A percentile compares a stretch with the other conserved stretches of the same genome.
phyloP scores from a whole-genome alignment of 306 rosid genomes.

The Comarum palustre region DNA sequence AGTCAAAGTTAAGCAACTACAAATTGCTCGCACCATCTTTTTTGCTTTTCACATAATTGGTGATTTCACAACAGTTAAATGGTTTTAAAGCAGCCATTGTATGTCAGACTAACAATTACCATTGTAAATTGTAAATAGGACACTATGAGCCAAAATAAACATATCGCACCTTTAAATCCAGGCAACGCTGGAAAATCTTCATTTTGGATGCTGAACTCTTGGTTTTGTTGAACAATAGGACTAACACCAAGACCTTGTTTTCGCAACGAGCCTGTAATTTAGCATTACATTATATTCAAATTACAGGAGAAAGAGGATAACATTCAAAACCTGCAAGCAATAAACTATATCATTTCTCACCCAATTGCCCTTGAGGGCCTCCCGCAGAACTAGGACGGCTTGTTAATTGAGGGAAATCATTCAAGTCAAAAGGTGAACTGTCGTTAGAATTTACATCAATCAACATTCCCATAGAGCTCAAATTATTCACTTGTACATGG shows the following conservation, averaged over 20 bases:
- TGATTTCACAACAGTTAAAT: not conserved
- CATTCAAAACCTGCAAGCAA: not conserved
- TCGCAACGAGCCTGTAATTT: constrained; percentile 77
- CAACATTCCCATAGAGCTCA: constrained; percentile 88
- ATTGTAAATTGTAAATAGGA: not conserved
- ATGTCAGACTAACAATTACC: not conserved
- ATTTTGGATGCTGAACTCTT: constrained; percentile 94
- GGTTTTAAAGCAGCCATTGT: not conserved
- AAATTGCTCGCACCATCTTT: not conserved
- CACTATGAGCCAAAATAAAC: constrained; percentile 19
- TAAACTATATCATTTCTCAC: constrained; percentile 37
- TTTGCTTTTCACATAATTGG: not conserved
- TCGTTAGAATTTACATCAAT: constrained; percentile 84
- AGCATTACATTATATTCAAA: constrained; percentile 19
- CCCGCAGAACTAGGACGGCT: constrained; percentile 98
- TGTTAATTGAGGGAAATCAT: constrained; percentile 86
- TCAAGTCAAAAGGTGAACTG: constrained; percentile 79
- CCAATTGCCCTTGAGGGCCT: constrained; percentile 95
- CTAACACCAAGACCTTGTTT: constrained; percentile 91
- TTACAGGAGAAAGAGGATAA: not conserved
- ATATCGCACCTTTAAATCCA: constrained; percentile 77
- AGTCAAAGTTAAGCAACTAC: not conserved
- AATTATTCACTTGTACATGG: constrained; percentile 73
- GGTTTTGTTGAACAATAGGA: constrained; percentile 96
- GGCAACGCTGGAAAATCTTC: constrained; percentile 99